Evolutionary conservation across 257 asterid species (phyloP).

Genomic region (Nicotiana noctiflora): DNA sequence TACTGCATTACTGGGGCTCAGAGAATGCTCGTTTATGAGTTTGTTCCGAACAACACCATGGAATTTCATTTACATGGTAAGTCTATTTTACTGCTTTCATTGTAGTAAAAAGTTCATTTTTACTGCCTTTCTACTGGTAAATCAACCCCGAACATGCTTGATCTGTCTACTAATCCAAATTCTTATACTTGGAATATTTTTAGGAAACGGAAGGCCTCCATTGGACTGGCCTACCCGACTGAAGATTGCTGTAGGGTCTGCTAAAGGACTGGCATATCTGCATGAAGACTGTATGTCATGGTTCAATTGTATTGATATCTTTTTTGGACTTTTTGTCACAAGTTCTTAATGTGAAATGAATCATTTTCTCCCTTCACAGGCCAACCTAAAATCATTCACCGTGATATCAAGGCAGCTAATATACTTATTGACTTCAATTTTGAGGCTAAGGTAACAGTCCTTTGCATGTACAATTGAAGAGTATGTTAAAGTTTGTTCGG

Average conservation of each 20-base stretch:
- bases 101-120: background rate
- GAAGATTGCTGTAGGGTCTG: constrained; percentile 46
- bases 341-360: background rate
- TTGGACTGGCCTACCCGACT: constrained; percentile 35
- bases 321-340: background rate
- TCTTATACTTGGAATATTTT: background rate
- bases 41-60: constrained; percentile 70
- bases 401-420: constrained; percentile 90
- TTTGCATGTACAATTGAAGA: background rate
- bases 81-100: background rate
- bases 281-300: constrained; percentile 44
- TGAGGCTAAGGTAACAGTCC: constrained; percentile 63
- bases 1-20: constrained; percentile 67
- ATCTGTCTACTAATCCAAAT: background rate
- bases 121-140: background rate
- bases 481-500: background rate
- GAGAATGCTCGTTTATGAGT: constrained; percentile 84
- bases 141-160: background rate
- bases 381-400: constrained; percentile 87
- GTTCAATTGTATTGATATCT: background rate
- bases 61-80: constrained; percentile 79
- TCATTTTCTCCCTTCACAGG: constrained; percentile 34
- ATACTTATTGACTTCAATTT: constrained; percentile 78
- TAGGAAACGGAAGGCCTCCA: constrained; percentile 42
- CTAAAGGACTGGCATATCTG: constrained; percentile 50